Evolutionary conservation across 331 rosid species (phyloP).

Genomic region (Malus hybrid): DNA sequence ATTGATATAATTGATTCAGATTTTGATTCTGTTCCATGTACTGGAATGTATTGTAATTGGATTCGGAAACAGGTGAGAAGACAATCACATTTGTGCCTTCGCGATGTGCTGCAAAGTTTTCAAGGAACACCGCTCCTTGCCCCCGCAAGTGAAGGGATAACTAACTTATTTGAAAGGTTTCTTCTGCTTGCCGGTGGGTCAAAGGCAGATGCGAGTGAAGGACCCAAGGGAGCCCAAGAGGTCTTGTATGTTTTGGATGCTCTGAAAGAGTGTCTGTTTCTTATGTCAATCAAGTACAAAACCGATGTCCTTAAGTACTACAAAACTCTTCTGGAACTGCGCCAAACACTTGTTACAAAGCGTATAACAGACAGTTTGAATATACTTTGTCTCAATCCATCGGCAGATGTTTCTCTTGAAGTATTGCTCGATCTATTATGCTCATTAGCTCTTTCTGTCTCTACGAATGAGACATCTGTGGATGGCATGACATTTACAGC

Average conservation of each 20-base stretch:
- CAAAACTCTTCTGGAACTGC: constrained; percentile 63
- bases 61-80: constrained; percentile 56
- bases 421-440: constrained; percentile 53
- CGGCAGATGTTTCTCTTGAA: constrained; percentile 49
- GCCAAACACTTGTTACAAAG: constrained; percentile 63
- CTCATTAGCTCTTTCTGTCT: constrained; percentile 47
- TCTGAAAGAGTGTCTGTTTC: constrained; percentile 73
- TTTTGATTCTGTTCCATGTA: not conserved
- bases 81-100: constrained; percentile 63
- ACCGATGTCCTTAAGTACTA: constrained; percentile 52
- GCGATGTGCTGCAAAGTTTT: constrained; percentile 39
- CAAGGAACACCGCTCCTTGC: constrained; percentile 40
- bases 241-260: constrained; percentile 65
- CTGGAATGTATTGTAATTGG: not conserved
- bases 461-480: constrained; percentile 59
- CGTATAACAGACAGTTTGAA: constrained; percentile 64
- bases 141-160: constrained; percentile 64
- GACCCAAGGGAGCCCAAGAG: constrained; percentile 66
- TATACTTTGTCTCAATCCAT: constrained; percentile 50
- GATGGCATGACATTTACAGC: constrained; percentile 70
- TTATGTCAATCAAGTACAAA: constrained; percentile 52
- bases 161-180: constrained; percentile 42
- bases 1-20: not conserved
- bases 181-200: constrained; percentile 73
- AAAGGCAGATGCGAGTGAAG: constrained; percentile 37